A percentile compares a stretch with the other conserved stretches of the same genome.
Evolutionary conservation across 2,329 filamentous ascomycete genomes (phyloP).

Genomic region (Niveomyces coronatus): DNA sequence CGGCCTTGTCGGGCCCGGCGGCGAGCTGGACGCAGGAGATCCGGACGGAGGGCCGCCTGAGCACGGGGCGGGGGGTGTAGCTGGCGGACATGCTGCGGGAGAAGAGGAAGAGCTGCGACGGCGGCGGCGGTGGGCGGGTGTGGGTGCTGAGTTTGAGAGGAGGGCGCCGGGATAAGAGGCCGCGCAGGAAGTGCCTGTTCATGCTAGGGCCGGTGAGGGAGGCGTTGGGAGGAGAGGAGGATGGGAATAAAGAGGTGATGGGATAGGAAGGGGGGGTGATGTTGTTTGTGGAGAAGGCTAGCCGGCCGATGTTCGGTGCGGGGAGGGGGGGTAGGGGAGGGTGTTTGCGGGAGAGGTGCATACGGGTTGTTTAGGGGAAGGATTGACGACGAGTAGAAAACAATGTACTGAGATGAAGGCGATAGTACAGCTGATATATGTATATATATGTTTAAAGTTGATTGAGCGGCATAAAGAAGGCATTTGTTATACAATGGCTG

Average conservation of each 20-base stretch:
- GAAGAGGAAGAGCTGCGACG: not conserved
- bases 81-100: slow-evolving; percentile 6
- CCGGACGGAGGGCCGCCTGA: slow-evolving; percentile 63
- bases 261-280: not conserved
- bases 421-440: no score
- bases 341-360: no score
- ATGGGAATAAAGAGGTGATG: not conserved
- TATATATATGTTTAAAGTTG: no score
- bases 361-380: no score
- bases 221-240: not conserved
- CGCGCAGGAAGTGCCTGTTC: slow-evolving; percentile 1
- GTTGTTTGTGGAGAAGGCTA: not conserved
- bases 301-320: not conserved
- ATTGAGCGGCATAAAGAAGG: no score
- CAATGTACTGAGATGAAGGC: no score
- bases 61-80: slow-evolving; percentile 26
- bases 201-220: not conserved
- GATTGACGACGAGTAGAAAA: no score
- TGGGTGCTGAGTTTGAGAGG: not conserved
- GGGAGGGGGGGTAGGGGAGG: not conserved
- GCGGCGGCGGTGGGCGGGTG: not conserved
- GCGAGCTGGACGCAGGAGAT: slow-evolving; percentile 75
- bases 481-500: no score
- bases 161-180: not conserved
- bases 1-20: slow-evolving; percentile 69